Evolutionary conservation across 495 filamentous ascomycete genomes (phyloP).

Genomic region (Xylaria intraflava): DNA sequence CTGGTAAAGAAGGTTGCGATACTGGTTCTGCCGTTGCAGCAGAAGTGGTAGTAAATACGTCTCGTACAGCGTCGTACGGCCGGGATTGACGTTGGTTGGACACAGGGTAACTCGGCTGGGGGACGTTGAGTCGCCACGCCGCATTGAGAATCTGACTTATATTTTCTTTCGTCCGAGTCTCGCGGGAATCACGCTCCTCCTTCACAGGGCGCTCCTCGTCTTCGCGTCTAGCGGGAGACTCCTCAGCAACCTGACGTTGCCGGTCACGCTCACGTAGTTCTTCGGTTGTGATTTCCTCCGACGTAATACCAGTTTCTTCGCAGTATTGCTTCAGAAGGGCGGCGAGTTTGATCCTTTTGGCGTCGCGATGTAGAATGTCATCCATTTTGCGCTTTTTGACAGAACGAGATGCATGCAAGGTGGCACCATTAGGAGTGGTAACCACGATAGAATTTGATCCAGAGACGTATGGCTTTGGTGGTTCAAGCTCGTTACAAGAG

Average conservation of each 20-base stretch:
- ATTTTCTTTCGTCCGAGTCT: background rate
- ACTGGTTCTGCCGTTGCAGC: too few relatives aligned
- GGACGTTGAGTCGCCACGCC: slow-evolving; percentile 13
- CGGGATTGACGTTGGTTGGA: slow-evolving; percentile 24
- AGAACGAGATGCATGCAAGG: slow-evolving; percentile 36
- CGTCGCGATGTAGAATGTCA: slow-evolving; percentile 13
- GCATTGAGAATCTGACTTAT: slow-evolving; percentile 19
- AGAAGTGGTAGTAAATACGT: slow-evolving; percentile 38
- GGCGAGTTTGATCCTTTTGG: slow-evolving; percentile 15
- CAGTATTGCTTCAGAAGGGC: slow-evolving; percentile 20
- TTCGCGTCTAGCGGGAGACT: slow-evolving; percentile 9
- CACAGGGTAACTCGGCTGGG: background rate
- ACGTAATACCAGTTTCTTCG: slow-evolving; percentile 26
- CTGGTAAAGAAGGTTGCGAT: slow-evolving; percentile 9
- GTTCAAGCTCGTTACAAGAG: slow-evolving; percentile 34
- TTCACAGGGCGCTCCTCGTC: slow-evolving; percentile 17
- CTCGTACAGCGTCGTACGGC: slow-evolving; percentile 44
- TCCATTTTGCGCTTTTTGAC: slow-evolving; percentile 30
- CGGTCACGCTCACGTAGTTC: slow-evolving; percentile 29
- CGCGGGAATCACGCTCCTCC: slow-evolving; percentile 1
- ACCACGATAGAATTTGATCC: slow-evolving; percentile 33
- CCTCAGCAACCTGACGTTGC: slow-evolving; percentile 17
- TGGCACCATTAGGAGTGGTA: slow-evolving; percentile 26
- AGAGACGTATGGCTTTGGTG: slow-evolving; percentile 22
- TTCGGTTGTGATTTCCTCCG: slow-evolving; percentile 28